Conservation (phyloP, 164 flowering plant species). For the Stephania japonica region DNA sequence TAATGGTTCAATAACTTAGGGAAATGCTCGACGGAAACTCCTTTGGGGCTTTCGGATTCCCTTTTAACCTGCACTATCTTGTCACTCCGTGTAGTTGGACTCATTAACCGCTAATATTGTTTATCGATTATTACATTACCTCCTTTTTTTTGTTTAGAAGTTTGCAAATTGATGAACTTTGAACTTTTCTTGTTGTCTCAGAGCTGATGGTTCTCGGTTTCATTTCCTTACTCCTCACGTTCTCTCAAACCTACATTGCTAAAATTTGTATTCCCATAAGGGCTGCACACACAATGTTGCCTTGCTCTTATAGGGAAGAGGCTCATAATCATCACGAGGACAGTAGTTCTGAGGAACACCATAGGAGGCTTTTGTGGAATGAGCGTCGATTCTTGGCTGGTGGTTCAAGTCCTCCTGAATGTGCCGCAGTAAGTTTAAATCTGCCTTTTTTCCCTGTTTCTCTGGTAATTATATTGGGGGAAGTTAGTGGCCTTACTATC, state of each 20-base stretch:
- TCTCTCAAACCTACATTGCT: constrained; percentile 43
- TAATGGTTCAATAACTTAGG: too few relatives aligned
- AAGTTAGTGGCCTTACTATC: neutral
- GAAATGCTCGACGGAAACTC: too few relatives aligned
- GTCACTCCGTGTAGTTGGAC: too few relatives aligned
- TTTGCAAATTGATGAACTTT: neutral
- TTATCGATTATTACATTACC: neutral
- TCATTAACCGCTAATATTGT: too few relatives aligned
- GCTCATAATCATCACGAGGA: neutral
- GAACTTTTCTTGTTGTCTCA: constrained; percentile 13
- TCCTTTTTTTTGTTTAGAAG: neutral
- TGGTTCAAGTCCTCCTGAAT: constrained; percentile 13
- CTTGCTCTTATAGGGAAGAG: constrained; percentile 34
- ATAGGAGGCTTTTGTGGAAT: constrained; percentile 44
- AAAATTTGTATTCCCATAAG: constrained; percentile 44
- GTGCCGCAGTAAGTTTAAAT: constrained; percentile 32
- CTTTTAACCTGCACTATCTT: too few relatives aligned
- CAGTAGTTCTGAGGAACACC: constrained; percentile 13
- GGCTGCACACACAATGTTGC: constrained; percentile 45
- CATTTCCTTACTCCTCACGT: constrained; percentile 54
- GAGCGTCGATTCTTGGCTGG: constrained; percentile 44
- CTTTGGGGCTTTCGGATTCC: too few relatives aligned
- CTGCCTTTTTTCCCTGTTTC: neutral
- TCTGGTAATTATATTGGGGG: neutral
- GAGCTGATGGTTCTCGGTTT: constrained; percentile 71